Conservation (phyloP, 1,284 basidiomycete species). For the Naganishia liquefaciens region DNA sequence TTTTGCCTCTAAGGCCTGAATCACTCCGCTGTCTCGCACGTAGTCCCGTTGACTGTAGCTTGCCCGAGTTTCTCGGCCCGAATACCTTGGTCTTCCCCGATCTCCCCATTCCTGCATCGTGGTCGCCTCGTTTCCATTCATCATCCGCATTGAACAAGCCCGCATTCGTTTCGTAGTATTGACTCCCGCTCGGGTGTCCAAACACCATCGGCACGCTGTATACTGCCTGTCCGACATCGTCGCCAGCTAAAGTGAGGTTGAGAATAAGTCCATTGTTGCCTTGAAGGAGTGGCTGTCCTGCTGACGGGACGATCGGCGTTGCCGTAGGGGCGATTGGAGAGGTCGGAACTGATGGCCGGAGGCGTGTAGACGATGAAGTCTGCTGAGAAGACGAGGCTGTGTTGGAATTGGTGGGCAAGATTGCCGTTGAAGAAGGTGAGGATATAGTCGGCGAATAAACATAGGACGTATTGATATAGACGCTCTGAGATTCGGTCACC, state of each 20-base stretch:
- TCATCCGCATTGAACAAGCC: background rate
- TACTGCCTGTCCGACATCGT: constrained; percentile 26
- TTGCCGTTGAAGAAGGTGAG: background rate
- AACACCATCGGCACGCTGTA: constrained; percentile 30
- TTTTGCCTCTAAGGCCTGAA: background rate
- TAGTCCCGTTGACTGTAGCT: background rate
- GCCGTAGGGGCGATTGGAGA: constrained; percentile 8
- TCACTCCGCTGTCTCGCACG: background rate
- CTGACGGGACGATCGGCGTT: constrained; percentile 17
- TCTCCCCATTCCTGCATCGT: background rate
- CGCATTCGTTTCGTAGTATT: background rate
- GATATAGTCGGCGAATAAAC: constrained; percentile 10
- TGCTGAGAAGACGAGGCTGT: background rate
- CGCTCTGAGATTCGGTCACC: constrained; percentile 7
- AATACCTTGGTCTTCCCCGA: background rate
- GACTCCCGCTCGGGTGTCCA: constrained; percentile 23
- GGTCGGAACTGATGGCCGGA: constrained; percentile 2
- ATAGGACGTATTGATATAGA: constrained; percentile 26
- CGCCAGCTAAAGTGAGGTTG: constrained; percentile 29
- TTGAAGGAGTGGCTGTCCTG: constrained; percentile 24
- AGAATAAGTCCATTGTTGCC: constrained; percentile 33
- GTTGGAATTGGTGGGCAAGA: background rate
- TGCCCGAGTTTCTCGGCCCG: background rate
- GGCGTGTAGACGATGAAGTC: background rate
- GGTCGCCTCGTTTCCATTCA: background rate